Percentiles rank a stretch among this genome's conserved stretches.
Conservation (phyloP, 306 rosid genomes). For the Vicia sativa region DNA sequence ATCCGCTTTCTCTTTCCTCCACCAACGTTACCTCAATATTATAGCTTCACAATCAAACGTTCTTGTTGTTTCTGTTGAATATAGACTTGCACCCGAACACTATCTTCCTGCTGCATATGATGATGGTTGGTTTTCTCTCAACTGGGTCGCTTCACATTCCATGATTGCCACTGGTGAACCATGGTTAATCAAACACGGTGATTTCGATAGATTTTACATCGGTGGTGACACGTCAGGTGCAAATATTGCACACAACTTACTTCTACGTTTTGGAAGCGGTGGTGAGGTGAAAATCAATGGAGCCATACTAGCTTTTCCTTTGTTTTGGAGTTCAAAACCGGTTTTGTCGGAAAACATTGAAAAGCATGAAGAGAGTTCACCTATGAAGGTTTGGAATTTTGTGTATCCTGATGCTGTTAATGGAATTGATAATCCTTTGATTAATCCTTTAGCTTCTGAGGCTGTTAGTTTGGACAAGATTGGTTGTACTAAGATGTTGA, state of each 20-base stretch:
- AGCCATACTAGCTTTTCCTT: conserved; percentile 39
- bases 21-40: conserved; percentile 50
- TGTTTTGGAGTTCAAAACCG: conserved; percentile 51
- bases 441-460: conserved; percentile 47
- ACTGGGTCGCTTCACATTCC: conserved; percentile 46
- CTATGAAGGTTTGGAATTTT: conserved; percentile 41
- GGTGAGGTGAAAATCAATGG: conserved; percentile 45
- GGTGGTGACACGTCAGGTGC: conserved; percentile 58
- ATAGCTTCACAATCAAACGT: conserved; percentile 48
- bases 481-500: conserved; percentile 43
- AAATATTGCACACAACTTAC: conserved; percentile 40
- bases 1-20: conserved; percentile 62
- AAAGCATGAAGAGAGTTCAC: conserved; percentile 30
- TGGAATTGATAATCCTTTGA: conserved; percentile 49
- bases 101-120: conserved; percentile 54
- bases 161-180: conserved; percentile 36
- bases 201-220: conserved; percentile 40
- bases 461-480: conserved; percentile 47
- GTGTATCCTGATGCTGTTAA: conserved; percentile 46
- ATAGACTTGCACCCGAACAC: conserved; percentile 61
- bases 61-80: conserved; percentile 59
- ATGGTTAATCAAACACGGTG: conserved; percentile 54
- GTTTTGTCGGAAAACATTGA: conserved; percentile 36
- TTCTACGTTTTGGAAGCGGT: conserved; percentile 45
- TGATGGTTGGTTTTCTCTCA: conserved; percentile 56